Conservation (phyloP, 495 filamentous ascomycete genomes). For the Lichina pygmaea region DNA sequence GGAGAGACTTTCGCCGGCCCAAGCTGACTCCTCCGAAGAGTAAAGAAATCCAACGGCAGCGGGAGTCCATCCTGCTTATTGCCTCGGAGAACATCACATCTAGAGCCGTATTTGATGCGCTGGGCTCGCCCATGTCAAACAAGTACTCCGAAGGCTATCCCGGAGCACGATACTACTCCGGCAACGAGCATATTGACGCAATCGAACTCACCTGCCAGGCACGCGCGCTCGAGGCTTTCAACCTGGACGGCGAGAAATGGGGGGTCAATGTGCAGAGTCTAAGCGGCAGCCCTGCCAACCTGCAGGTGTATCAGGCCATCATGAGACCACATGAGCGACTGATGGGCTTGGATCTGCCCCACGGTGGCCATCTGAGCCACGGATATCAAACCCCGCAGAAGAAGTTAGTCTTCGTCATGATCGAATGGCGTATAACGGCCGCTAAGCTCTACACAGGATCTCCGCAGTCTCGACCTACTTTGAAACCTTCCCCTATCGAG, state of each 20-base stretch:
- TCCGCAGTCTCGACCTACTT: conserved; percentile 87
- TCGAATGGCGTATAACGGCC: neutral
- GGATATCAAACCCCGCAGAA: conserved; percentile 83
- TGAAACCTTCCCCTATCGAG: conserved; percentile 81
- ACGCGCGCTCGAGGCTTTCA: conserved; percentile 81
- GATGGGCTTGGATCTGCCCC: conserved; percentile 93
- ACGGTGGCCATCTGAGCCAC: conserved; percentile 94
- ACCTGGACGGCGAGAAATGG: conserved; percentile 69
- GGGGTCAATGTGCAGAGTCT: conserved; percentile 97
- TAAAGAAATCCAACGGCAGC: conserved; percentile 86
- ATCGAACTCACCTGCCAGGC: conserved; percentile 91
- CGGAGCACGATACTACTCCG: conserved; percentile 95
- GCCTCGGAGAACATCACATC: conserved; percentile 84
- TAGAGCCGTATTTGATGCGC: conserved; percentile 66
- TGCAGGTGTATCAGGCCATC: conserved; percentile 97
- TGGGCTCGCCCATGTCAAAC: conserved; percentile 82
- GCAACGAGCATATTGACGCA: conserved; percentile 93
- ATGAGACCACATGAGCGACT: conserved; percentile 90
- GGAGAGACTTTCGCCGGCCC: neutral
- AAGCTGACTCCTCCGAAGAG: conserved; percentile 23
- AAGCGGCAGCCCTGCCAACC: conserved; percentile 77
- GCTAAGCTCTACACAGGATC: conserved; percentile 24
- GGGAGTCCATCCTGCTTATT: conserved; percentile 95
- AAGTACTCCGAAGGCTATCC: conserved; percentile 99
- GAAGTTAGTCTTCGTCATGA: conserved; percentile 33